Conservation (phyloP, 192 early-diverging fungal genomes). For the Entophlyctis luteolus region DNA sequence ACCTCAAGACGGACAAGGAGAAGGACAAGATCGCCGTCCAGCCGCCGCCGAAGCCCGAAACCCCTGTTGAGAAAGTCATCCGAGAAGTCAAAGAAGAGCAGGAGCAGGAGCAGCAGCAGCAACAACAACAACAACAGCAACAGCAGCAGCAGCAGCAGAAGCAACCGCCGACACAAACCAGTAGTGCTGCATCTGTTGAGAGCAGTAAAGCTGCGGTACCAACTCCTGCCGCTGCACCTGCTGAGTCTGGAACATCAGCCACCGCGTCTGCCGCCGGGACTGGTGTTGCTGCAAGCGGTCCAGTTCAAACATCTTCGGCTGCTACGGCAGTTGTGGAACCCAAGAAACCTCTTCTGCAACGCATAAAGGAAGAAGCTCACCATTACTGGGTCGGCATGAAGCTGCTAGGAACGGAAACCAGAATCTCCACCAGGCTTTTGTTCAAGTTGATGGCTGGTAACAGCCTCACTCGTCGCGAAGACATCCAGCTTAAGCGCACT, state of each 20-base stretch:
- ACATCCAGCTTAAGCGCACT: slow-evolving; percentile 83
- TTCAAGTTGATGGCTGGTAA: slow-evolving; percentile 70
- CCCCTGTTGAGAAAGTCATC: slow-evolving; percentile 42
- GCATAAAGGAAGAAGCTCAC: slow-evolving; percentile 80
- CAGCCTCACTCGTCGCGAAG: slow-evolving; percentile 77
- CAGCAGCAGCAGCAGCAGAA: neutral
- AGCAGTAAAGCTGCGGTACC: slow-evolving; percentile 3
- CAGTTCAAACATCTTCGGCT: neutral
- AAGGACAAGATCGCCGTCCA: too few relatives aligned
- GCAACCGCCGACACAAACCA: neutral
- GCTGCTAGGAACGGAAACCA: slow-evolving; percentile 81
- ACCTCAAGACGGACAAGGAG: neutral
- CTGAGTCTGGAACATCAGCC: neutral
- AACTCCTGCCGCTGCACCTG: neutral
- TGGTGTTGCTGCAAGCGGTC: neutral
- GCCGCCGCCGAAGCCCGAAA: slow-evolving; percentile 32
- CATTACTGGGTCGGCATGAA: slow-evolving; percentile 95
- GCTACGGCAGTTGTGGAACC: neutral
- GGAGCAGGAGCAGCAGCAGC: neutral
- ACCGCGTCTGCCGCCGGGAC: slow-evolving; percentile 15
- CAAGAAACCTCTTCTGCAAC: slow-evolving; percentile 42
- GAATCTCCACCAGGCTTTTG: slow-evolving; percentile 75
- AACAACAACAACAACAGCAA: neutral
- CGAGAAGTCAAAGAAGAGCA: slow-evolving; percentile 45
- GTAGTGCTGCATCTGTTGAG: neutral